Evolutionary conservation across 2,329 filamentous ascomycete genomes (phyloP).

Genomic region (Fusarium sp.): DNA sequence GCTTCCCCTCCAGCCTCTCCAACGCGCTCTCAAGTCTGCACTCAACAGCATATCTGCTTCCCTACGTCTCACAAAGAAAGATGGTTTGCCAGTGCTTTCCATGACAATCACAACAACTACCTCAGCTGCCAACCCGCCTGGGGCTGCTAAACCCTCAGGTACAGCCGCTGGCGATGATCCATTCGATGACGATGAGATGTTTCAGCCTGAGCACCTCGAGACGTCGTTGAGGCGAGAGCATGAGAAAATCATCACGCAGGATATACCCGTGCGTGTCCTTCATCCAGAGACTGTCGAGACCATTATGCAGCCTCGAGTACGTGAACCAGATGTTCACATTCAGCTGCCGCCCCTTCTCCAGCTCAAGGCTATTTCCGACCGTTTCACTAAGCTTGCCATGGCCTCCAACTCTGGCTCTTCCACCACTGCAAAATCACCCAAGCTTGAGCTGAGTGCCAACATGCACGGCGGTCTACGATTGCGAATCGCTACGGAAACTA

Average conservation of each 20-base stretch:
- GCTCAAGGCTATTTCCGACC: constrained; percentile 93
- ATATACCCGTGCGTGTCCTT: constrained; percentile 94
- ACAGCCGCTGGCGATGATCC: constrained; percentile 53
- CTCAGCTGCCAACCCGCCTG: constrained; percentile 59
- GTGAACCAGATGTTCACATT: constrained; percentile 95
- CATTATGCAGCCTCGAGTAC: constrained; percentile 92
- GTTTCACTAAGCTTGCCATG: constrained; percentile 89
- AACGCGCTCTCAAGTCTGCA: constrained; percentile 92
- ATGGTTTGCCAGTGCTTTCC: constrained; percentile 86
- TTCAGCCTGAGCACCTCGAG: constrained; percentile 67
- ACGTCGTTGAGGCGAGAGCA: constrained; percentile 76
- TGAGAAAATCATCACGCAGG: constrained; percentile 94
- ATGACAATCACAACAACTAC: constrained; percentile 90
- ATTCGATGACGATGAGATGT: constrained; percentile 62
- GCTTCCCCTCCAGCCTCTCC: constrained; percentile 87
- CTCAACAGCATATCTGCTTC: constrained; percentile 84
- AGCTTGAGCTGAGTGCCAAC: constrained; percentile 90
- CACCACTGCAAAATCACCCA: constrained; percentile 67
- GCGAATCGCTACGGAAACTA: constrained; percentile 84
- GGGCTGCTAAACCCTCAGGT: constrained; percentile 49
- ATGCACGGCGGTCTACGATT: constrained; percentile 92
- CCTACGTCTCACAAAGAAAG: constrained; percentile 93
- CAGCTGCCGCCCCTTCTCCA: constrained; percentile 88
- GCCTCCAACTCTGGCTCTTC: constrained; percentile 58
- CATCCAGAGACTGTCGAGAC: constrained; percentile 87